phyloP scores from a whole-genome alignment of 805 yeast species.

The Metschnikowia drakensbergensis region DNA sequence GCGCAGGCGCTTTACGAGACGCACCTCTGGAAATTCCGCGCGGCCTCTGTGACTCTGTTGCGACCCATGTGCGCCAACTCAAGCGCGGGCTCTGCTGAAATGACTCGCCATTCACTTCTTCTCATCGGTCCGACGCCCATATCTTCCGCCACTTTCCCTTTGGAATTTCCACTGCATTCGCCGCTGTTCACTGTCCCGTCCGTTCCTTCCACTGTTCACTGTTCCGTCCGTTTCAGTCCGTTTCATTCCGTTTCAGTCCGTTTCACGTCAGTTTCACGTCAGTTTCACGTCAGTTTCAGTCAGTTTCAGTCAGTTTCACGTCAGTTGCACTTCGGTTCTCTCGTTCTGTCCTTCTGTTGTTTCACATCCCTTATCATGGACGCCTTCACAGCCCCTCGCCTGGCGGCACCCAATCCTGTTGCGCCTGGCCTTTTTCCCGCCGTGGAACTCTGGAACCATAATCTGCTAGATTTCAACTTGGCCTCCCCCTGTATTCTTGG shows the following conservation, averaged over 20 bases:
- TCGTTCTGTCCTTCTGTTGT: too few relatives aligned
- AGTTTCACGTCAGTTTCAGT: too few relatives aligned
- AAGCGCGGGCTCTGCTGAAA: neutral
- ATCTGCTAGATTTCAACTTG: constrained; percentile 24
- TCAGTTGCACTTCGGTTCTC: neutral
- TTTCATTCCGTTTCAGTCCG: neutral
- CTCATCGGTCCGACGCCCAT: neutral
- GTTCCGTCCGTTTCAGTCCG: too few relatives aligned
- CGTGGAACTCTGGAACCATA: constrained; percentile 24
- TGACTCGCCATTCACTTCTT: neutral
- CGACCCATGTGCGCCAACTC: neutral
- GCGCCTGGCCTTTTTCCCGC: constrained; percentile 38
- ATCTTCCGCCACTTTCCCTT: too few relatives aligned
- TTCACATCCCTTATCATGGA: neutral
- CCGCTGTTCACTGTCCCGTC: too few relatives aligned
- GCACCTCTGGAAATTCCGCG: neutral
- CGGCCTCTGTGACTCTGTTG: constrained; percentile 3
- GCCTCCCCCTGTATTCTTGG: constrained; percentile 18
- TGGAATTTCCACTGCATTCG: too few relatives aligned
- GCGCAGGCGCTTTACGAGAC: neutral
- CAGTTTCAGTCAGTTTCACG: too few relatives aligned
- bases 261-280: neutral
- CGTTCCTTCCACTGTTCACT: too few relatives aligned
- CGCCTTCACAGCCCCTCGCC: neutral
- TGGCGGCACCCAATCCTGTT: constrained; percentile 22